Conservation (phyloP, 108 stramenopile genomes). For the Cyclotella atomus region DNA sequence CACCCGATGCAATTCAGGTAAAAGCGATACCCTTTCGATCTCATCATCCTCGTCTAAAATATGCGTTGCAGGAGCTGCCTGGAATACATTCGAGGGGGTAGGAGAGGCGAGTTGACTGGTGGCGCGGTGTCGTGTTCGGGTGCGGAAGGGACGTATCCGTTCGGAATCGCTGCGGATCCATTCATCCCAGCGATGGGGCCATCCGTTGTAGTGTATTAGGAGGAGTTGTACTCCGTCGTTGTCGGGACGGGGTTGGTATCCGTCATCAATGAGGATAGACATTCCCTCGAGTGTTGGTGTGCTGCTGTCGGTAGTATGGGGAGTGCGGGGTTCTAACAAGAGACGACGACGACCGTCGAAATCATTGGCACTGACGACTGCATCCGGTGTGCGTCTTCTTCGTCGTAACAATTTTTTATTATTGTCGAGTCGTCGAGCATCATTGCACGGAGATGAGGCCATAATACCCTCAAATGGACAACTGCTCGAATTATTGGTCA, state of each 20-base stretch:
- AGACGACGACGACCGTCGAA: conserved; percentile 75
- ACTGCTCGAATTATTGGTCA: conserved; percentile 39
- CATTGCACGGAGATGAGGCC: neutral
- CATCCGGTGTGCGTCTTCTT: conserved; percentile 54
- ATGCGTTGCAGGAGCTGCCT: conserved; percentile 70
- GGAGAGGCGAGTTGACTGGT: conserved; percentile 56
- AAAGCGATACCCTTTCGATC: conserved; percentile 58
- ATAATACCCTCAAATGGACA: neutral
- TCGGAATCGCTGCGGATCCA: conserved; percentile 91
- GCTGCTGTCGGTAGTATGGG: conserved; percentile 40
- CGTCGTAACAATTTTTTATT: neutral
- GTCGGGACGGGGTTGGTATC: conserved; percentile 39
- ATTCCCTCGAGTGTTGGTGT: conserved; percentile 6
- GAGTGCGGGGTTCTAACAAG: conserved; percentile 68
- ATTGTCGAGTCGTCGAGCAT: neutral
- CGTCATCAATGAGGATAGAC: conserved; percentile 16
- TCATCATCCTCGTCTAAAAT: conserved; percentile 64
- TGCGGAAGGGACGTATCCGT: conserved; percentile 88
- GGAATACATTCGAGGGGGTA: conserved; percentile 71
- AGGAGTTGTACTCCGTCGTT: conserved; percentile 79
- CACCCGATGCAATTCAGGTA: conserved; percentile 71
- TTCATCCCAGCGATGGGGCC: conserved; percentile 99
- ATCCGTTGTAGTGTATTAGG: conserved; percentile 97
- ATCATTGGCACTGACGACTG: conserved; percentile 77
- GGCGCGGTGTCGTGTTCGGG: conserved; percentile 70